Base-by-base conservation (phyloP, 805 yeast genomes). In the Grigorovia yakushimaensis region DNA sequence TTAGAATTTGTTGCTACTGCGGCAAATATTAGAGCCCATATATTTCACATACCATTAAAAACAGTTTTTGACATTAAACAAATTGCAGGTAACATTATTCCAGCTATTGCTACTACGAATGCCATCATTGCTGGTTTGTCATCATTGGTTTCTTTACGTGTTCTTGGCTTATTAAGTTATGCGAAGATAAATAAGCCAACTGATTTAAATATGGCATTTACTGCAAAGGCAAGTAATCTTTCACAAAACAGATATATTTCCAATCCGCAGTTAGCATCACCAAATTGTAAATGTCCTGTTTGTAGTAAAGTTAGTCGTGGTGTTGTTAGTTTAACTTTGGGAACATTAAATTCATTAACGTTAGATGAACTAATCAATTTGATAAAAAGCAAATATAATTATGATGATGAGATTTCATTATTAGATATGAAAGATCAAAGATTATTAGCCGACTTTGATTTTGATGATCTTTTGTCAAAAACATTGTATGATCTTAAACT, bases 61-160 rank as follows among this genome's bases (percentile, higher is more conserved):
- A 73, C 93, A 3, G 82, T 85, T 50, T 93, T 94, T 60, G 95
- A 88, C 50, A 78, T 85, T 51, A 93, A 93, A 62, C 94, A 85
- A 58, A 88, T 91, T 53, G 98, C 98, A 0, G 99, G 99, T 5
- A 93, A 91, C 64, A 93, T 93, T 57, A 93, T 93, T 39, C 98
- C 99, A 0, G 98, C 98, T 0, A 89, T 94, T 55, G 98, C 98
- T 5, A 93, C 98, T 1, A 91, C 97, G 3, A 93, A 93, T 64
- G 98, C 98, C 1, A 82, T 93, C 13, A 82, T 93, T 55, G 88
- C 96, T 0, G 98, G 98, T 0, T 76, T 88, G 54, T 83, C 93
- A 15, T 81, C 88, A 3, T 62, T 91, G 38, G 78, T 82, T 37
- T 84, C 95, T 0, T 66, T 88, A 42, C 76, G 78, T 61, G 62